Evolutionary conservation across 495 filamentous ascomycete species (phyloP).

Genomic region (Penicillium turbatum): DNA sequence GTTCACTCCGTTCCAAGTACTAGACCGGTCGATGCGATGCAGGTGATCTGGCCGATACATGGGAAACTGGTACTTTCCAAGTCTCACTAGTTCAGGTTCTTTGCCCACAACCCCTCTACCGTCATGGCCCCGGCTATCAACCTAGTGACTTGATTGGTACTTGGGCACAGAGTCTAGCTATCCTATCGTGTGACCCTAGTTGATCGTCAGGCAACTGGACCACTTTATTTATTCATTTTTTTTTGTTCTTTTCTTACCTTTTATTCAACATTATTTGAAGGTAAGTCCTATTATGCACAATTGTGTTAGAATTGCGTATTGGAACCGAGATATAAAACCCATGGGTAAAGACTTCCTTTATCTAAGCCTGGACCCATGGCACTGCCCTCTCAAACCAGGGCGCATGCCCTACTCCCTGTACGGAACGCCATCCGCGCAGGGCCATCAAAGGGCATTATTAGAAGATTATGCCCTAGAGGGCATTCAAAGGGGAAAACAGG

Average conservation of each 20-base stretch:
- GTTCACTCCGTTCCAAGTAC: not conserved
- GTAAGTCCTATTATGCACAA: too few species aligned
- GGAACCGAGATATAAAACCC: not conserved
- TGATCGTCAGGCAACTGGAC: slow-evolving; percentile 32
- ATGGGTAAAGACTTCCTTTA: not conserved
- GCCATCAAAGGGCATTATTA: not conserved
- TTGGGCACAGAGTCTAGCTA: slow-evolving; percentile 11
- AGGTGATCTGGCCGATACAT: slow-evolving; percentile 7
- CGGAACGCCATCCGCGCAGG: slow-evolving; percentile 9
- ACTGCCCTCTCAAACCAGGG: not conserved
- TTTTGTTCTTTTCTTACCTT: not conserved
- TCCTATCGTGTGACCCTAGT: slow-evolving; percentile 19
- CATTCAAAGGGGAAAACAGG: not conserved
- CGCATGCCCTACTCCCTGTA: slow-evolving; percentile 15
- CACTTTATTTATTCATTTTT: not conserved
- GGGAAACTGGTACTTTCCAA: not conserved
- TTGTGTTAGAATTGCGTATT: too few species aligned
- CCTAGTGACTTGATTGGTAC: slow-evolving; percentile 15
- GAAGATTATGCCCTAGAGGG: not conserved
- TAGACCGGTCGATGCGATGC: slow-evolving; percentile 13
- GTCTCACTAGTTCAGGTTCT: not conserved
- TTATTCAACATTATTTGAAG: not conserved
- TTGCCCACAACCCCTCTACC: not conserved
- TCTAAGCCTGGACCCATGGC: slow-evolving; percentile 8
- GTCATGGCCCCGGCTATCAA: not conserved